phyloP scores from a whole-genome alignment of 805 yeast genomes.

The Saturnispora silvae region DNA sequence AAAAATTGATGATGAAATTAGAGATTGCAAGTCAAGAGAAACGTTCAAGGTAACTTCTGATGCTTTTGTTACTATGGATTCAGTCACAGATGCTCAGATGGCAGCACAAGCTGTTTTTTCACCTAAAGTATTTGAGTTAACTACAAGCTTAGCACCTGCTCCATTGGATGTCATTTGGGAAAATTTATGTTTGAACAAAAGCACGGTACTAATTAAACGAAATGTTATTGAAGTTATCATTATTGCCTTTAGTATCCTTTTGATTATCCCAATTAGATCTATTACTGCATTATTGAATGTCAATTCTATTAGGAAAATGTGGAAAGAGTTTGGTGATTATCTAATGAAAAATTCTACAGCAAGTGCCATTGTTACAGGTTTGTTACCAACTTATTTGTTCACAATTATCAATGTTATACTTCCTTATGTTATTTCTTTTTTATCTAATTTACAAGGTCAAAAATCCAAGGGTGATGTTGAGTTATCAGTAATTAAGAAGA shows the following conservation, averaged over 20 bases:
- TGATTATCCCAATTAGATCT: slow-evolving; percentile 45
- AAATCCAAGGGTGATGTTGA: slow-evolving; percentile 50
- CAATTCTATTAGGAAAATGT: slow-evolving; percentile 42
- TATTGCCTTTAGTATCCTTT: slow-evolving; percentile 38
- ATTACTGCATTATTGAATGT: slow-evolving; percentile 47
- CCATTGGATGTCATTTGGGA: slow-evolving; percentile 91
- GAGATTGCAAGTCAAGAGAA: slow-evolving; percentile 20
- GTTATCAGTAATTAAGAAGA: slow-evolving; percentile 44
- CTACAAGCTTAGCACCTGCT: slow-evolving; percentile 85
- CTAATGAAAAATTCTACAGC: slow-evolving; percentile 40
- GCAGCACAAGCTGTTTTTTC: slow-evolving; percentile 93
- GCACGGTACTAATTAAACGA: slow-evolving; percentile 26
- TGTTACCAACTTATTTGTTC: slow-evolving; percentile 51
- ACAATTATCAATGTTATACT: slow-evolving; percentile 40
- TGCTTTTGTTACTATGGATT: slow-evolving; percentile 82
- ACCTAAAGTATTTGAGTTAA: slow-evolving; percentile 75
- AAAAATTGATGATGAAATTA: slow-evolving; percentile 31
- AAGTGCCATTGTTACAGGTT: slow-evolving; percentile 49
- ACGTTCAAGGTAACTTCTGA: slow-evolving; percentile 33
- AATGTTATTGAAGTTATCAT: slow-evolving; percentile 29
- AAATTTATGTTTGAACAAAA: slow-evolving; percentile 34
- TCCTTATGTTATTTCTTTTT: slow-evolving; percentile 45
- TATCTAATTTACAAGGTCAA: slow-evolving; percentile 42
- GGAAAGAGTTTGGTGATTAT: slow-evolving; percentile 50
- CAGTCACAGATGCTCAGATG: slow-evolving; percentile 94